These are phyloP conservation scores for Clarireedia homoeocarpa DNA, from an alignment of 2,329 filamentous ascomycete species.

Conservation along the genomic window DNA sequence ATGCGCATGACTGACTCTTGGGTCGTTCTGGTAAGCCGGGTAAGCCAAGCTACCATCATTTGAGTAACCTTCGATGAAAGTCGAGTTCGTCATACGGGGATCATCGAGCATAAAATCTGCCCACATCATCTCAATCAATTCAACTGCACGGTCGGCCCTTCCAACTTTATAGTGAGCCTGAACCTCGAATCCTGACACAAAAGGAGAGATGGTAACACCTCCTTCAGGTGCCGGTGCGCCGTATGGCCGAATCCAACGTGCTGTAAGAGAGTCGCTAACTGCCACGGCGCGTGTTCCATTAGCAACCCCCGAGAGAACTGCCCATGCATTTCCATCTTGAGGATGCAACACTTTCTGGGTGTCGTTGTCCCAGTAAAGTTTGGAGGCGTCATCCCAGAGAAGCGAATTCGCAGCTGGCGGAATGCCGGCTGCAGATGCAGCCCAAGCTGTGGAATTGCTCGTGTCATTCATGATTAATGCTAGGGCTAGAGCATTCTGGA, in stretches of 20 bases:
- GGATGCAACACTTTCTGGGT: conserved; percentile 45
- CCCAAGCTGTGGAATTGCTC: conserved; percentile 1
- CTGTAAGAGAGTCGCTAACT: conserved; percentile 23
- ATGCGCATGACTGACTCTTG: conserved; percentile 41
- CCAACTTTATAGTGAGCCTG: conserved; percentile 45
- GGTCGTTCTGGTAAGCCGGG: conserved; percentile 43
- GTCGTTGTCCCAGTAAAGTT: conserved; percentile 44
- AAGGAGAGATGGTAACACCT: conserved; percentile 43
- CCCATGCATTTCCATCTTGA: conserved; percentile 52
- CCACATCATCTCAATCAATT: conserved; percentile 49
- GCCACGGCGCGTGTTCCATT: background rate
- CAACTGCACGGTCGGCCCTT: conserved; percentile 42
- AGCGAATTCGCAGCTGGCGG: conserved; percentile 11
- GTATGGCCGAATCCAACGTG: conserved; percentile 41
- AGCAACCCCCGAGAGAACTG: conserved; percentile 25
- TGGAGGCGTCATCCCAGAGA: conserved; percentile 30
- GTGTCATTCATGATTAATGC: conserved; percentile 24
- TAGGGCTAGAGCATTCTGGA: conserved; percentile 37
- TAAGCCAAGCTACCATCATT: conserved; percentile 50
- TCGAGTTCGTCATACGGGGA: conserved; percentile 48
- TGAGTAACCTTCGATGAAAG: conserved; percentile 52
- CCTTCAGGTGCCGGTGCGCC: conserved; percentile 50
- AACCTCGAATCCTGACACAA: conserved; percentile 51
- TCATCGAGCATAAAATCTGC: conserved; percentile 51
- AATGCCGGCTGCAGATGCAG: conserved; percentile 4